phyloP scores from a whole-genome alignment of 2,329 filamentous ascomycete genomes.

The Diaporthe nobilis region DNA sequence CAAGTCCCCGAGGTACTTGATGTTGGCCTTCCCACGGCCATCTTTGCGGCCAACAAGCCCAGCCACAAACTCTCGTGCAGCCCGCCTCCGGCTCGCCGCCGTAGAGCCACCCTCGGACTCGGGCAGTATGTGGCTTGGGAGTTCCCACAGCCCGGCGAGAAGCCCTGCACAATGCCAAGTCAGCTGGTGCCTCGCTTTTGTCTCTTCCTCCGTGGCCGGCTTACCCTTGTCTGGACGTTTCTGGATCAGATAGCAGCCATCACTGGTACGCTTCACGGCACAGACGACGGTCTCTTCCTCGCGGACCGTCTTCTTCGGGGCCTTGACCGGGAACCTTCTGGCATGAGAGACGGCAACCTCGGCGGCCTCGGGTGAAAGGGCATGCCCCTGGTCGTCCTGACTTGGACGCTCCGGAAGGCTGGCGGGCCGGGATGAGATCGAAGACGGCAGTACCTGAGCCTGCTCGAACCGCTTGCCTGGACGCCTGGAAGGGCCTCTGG shows the following conservation, averaged over 20 bases:
- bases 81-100: slow-evolving; percentile 50
- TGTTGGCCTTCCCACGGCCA: slow-evolving; percentile 16
- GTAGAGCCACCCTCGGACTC: slow-evolving; percentile 47
- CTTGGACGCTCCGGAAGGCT: slow-evolving; percentile 23
- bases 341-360: slow-evolving; percentile 60
- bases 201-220: background rate
- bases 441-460: slow-evolving; percentile 53
- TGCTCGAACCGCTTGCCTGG: slow-evolving; percentile 45
- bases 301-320: slow-evolving; percentile 65
- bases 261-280: slow-evolving; percentile 57
- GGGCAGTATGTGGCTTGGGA: slow-evolving; percentile 62
- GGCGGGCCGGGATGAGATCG: slow-evolving; percentile 45
- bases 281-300: slow-evolving; percentile 68
- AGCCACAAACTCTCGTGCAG: slow-evolving; percentile 54
- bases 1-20: slow-evolving; percentile 58
- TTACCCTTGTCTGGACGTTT: slow-evolving; percentile 64
- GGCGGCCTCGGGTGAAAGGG: slow-evolving; percentile 45
- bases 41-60: slow-evolving; percentile 45
- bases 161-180: slow-evolving; percentile 51
- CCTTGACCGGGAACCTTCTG: slow-evolving; percentile 65
- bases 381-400: no score
- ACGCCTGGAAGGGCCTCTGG: background rate
- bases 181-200: background rate
- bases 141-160: slow-evolving; percentile 69
- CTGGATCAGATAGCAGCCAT: slow-evolving; percentile 63